Base-by-base conservation (phyloP, 805 yeast species). In the Ogataea methylovora region DNA sequence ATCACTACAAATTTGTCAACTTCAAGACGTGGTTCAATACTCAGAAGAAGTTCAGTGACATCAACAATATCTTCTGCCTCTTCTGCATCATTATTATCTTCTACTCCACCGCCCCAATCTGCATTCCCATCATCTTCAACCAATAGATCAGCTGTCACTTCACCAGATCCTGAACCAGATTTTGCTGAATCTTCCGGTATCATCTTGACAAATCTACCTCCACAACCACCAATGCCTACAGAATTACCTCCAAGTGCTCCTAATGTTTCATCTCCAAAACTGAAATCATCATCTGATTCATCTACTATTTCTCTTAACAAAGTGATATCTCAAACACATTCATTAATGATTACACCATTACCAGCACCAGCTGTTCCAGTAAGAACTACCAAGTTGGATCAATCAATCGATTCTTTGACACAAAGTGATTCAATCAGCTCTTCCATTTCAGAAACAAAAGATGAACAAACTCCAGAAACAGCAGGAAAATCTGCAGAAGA, bases 171-270 rank as follows among this genome's bases (percentile, higher is more conserved):
- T n/a, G 13, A 24, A 19, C 19, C 30, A 9, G 27, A 23, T 13
- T 14, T n/a, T n/a, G n/a, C n/a, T n/a, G n/a, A n/a, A n/a, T n/a
- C n/a, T n/a, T n/a, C n/a, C n/a, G n/a, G n/a, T n/a, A n/a, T n/a
- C n/a, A n/a, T n/a, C n/a, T n/a, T 49, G 11, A 40, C 41, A 18
- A 33, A 42, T 19, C 34, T 80, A 5, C 86, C 87, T 0, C 75
- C 80, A 0, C 71, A 63, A 34, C 52, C 65, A 13, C 75, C 80
- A 2, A 58, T 73, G 38, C 88, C 88, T 3, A 53, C 46, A 11
- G 79, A 70, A 9, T 23, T 18, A 10, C 40, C 24, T 20, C 35
- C 39, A n/a, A n/a, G n/a, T n/a, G n/a, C n/a, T n/a, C n/a, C n/a
- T n/a, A n/a, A n/a, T n/a, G 28, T 71, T n/a, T 21, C 26, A 16